Percentiles rank a stretch among this genome's conserved stretches.
Evolutionary conservation across 768 basidiomycete species (phyloP).

Genomic region (Termitomyces sp.): DNA sequence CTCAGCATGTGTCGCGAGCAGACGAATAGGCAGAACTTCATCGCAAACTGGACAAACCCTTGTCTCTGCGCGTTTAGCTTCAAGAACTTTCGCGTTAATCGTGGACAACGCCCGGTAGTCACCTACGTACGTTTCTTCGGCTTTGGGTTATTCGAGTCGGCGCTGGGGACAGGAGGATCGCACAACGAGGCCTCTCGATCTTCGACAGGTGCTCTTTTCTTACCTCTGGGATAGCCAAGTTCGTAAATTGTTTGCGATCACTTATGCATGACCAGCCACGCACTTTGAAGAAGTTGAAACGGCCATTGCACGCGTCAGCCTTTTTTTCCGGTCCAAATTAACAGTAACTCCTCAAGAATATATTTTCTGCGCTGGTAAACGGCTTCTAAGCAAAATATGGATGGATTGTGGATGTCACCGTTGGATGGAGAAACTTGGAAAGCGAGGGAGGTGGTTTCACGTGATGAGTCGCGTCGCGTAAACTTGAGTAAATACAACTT

Average conservation of each 20-base stretch:
- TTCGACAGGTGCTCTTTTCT: slow-evolving; percentile 40
- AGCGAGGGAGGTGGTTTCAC: slow-evolving; percentile 5
- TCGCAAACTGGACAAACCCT: slow-evolving; percentile 69
- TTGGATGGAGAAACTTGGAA: slow-evolving; percentile 22
- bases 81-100: slow-evolving; percentile 1
- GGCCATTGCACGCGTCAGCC: slow-evolving; percentile 10
- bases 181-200: slow-evolving; percentile 23
- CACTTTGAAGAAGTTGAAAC: slow-evolving; percentile 25
- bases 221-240: slow-evolving; percentile 29
- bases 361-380: slow-evolving; percentile 7
- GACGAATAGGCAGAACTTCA: slow-evolving; percentile 65
- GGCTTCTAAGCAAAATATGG: slow-evolving; percentile 14
- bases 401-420: slow-evolving; percentile 24
- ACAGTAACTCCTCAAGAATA: slow-evolving; percentile 1
- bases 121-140: slow-evolving; percentile 44
- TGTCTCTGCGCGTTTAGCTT: slow-evolving; percentile 72
- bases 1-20: slow-evolving; percentile 57
- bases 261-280: slow-evolving; percentile 5
- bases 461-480: slow-evolving; percentile 15
- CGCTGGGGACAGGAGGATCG: slow-evolving; percentile 27
- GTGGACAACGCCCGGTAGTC: neutral
- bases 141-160: slow-evolving; percentile 19
- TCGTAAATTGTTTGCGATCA: slow-evolving; percentile 8
- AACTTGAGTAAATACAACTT: neutral
- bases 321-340: slow-evolving; percentile 1